Conservation (phyloP, 2,329 filamentous ascomycete species). For the Eurotiales sp. region DNA sequence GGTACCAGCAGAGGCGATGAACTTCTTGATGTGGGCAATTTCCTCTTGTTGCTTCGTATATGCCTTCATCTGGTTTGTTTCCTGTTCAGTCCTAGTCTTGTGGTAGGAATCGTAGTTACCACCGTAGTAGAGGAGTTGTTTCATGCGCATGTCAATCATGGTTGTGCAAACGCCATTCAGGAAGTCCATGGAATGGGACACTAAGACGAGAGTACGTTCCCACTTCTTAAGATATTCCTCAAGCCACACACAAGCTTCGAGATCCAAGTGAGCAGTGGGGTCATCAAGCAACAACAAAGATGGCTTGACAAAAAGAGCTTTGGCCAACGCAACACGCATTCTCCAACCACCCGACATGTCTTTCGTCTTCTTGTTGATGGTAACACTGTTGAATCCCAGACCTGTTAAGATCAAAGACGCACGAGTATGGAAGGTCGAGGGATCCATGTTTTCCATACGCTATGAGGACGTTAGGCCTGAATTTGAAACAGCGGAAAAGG, state of each 20-base stretch:
- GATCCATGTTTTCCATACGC: constrained; percentile 99
- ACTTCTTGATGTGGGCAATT: constrained; percentile 99
- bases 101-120: constrained; percentile 99
- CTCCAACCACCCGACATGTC: constrained; percentile 99
- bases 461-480: constrained; percentile 44
- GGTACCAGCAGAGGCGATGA: constrained; percentile 98
- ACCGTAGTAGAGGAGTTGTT: constrained; percentile 92
- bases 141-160: constrained; percentile 97
- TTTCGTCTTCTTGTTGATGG: constrained; percentile 99
- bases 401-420: constrained; percentile 95
- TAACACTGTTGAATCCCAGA: constrained; percentile 98
- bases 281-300: constrained; percentile 94
- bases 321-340: constrained; percentile 97
- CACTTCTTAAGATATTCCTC: constrained; percentile 99
- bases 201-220: constrained; percentile 92
- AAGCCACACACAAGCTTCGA: constrained; percentile 98
- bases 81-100: constrained; percentile 92
- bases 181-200: constrained; percentile 99
- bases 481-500: no score
- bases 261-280: constrained; percentile 97
- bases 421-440: constrained; percentile 91
- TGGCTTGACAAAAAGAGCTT: constrained; percentile 98
- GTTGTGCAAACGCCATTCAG: constrained; percentile 95
- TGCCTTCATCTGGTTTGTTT: constrained; percentile 98
- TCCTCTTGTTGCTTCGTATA: constrained; percentile 99